Evolutionary conservation across 2,329 filamentous ascomycete genomes (phyloP).

Genomic region (Fusarium xyrophilum): DNA sequence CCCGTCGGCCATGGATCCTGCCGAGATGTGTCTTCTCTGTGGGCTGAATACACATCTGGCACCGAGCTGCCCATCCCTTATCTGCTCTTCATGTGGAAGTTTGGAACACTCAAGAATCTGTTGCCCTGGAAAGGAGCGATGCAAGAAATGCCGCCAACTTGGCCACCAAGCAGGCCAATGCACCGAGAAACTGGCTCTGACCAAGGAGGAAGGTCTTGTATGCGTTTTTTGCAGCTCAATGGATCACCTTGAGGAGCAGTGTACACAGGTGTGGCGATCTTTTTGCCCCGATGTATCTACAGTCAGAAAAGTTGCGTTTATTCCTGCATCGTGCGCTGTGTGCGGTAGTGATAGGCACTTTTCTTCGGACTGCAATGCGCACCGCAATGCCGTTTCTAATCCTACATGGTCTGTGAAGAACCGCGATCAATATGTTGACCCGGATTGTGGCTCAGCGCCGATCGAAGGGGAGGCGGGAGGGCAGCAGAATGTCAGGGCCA

Average conservation of each 20-base stretch:
- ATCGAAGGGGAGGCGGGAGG: conserved; percentile 45
- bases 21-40: conserved; percentile 60
- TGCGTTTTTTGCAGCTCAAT: conserved; percentile 67
- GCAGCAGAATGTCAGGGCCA: conserved; percentile 35
- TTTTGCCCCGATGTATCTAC: conserved; percentile 53
- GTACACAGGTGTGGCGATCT: conserved; percentile 67
- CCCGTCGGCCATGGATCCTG: conserved; percentile 53
- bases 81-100: conserved; percentile 58
- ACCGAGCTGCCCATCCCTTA: conserved; percentile 52
- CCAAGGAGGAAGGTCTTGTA: conserved; percentile 60
- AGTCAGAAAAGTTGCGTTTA: conserved; percentile 56
- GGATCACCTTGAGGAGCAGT: conserved; percentile 66
- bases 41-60: conserved; percentile 56
- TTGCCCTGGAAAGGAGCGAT: conserved; percentile 60
- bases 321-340: conserved; percentile 61
- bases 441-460: conserved; percentile 49
- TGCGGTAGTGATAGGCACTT: conserved; percentile 65
- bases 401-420: conserved; percentile 62
- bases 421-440: conserved; percentile 57
- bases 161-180: conserved; percentile 64
- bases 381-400: conserved; percentile 38
- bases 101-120: conserved; percentile 55
- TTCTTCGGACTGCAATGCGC: conserved; percentile 59
- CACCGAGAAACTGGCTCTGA: conserved; percentile 60
- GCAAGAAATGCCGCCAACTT: conserved; percentile 66